Evolutionary conservation across 345 rosid genomes (phyloP).

Genomic region (Populus nigra): DNA sequence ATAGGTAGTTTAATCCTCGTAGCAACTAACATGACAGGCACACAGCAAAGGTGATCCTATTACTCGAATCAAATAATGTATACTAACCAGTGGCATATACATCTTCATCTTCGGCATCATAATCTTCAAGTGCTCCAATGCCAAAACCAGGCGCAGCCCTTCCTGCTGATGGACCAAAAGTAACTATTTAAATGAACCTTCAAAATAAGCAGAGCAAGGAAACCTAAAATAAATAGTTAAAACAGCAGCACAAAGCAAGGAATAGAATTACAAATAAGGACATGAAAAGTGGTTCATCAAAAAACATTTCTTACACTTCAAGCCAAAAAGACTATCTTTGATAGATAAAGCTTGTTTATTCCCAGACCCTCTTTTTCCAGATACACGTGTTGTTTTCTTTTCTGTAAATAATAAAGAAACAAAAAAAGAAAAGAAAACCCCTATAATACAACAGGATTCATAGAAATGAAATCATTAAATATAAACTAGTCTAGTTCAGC

Average conservation of each 20-base stretch:
- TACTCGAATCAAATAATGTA: background rate
- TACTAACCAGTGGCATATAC: slow-evolving; percentile 65
- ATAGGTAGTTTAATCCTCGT: background rate
- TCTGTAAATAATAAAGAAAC: slow-evolving; percentile 42
- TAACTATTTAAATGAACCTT: slow-evolving; percentile 35
- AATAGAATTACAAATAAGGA: background rate
- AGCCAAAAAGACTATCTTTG: slow-evolving; percentile 71
- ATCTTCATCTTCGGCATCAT: slow-evolving; percentile 96
- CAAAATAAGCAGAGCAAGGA: slow-evolving; percentile 10
- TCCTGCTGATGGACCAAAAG: slow-evolving; percentile 65
- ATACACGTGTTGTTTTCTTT: slow-evolving; percentile 58
- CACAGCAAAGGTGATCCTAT: background rate
- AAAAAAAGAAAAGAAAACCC: slow-evolving; percentile 13
- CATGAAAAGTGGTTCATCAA: slow-evolving; percentile 8
- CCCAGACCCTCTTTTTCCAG: slow-evolving; percentile 49
- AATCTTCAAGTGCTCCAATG: slow-evolving; percentile 98
- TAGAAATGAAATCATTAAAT: slow-evolving; percentile 10
- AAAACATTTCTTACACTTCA: slow-evolving; percentile 59
- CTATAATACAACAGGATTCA: slow-evolving; percentile 11
- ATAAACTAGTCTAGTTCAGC: slow-evolving; percentile 21
- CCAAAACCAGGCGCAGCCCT: slow-evolving; percentile 94
- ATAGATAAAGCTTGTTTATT: slow-evolving; percentile 46
- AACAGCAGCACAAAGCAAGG: slow-evolving; percentile 7
- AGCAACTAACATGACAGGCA: background rate
- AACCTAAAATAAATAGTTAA: slow-evolving; percentile 17